Evolutionary conservation across 2,329 filamentous ascomycete genomes (phyloP).

Genomic region (Talaromyces marneffei): DNA sequence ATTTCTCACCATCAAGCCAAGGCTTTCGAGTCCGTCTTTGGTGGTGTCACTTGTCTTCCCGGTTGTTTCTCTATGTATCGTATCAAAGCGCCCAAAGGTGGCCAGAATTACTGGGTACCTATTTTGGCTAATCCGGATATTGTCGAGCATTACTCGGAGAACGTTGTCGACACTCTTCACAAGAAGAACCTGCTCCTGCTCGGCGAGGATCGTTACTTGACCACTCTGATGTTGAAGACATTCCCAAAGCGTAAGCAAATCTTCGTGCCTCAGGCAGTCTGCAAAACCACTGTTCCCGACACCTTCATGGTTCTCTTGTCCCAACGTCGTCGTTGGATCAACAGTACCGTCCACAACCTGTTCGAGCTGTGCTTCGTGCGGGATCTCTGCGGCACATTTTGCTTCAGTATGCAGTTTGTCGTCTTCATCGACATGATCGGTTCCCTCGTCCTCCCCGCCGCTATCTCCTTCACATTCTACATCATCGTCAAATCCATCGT

Average conservation of each 20-base stretch:
- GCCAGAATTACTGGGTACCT: conserved; percentile 98
- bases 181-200: conserved; percentile 92
- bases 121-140: conserved; percentile 97
- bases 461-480: conserved; percentile 95
- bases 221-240: conserved; percentile 95
- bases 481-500: conserved; percentile 85
- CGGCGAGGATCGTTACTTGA: conserved; percentile 90
- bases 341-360: conserved; percentile 96
- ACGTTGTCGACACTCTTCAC: conserved; percentile 95
- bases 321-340: conserved; percentile 96
- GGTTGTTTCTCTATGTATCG: conserved; percentile 99
- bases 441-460: conserved; percentile 88
- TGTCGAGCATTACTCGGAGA: conserved; percentile 98
- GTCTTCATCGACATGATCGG: conserved; percentile 93
- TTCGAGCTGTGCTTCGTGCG: conserved; percentile 95
- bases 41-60: conserved; percentile 95
- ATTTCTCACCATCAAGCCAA: conserved; percentile 97
- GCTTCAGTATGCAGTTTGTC: conserved; percentile 99
- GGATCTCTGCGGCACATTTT: conserved; percentile 96
- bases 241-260: conserved; percentile 99
- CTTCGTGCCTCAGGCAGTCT: conserved; percentile 96
- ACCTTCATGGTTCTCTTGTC: conserved; percentile 87
- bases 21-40: conserved; percentile 96
- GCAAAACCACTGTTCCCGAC: conserved; percentile 96
- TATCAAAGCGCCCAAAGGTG: conserved; percentile 97